A percentile compares a stretch with the other conserved stretches of the same genome.
phyloP scores from a whole-genome alignment of 2,329 filamentous ascomycete species.

The Dothideomycetes sp. region DNA sequence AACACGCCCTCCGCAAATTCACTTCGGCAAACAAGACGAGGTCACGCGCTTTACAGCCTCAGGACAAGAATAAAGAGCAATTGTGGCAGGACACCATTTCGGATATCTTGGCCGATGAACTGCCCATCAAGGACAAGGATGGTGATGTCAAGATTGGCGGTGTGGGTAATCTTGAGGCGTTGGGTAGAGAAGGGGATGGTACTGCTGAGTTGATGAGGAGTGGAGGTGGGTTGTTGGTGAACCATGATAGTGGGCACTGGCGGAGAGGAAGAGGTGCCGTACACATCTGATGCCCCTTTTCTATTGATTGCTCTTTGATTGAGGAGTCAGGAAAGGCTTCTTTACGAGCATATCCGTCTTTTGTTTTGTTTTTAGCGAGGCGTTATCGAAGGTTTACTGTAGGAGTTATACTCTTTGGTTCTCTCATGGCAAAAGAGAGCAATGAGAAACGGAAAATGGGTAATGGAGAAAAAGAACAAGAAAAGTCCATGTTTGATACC shows the following conservation, averaged over 20 bases:
- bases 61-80: slow-evolving; percentile 32
- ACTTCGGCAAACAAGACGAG: slow-evolving; percentile 30
- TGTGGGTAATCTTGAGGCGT: slow-evolving; percentile 16
- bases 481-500: no score
- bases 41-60: background rate
- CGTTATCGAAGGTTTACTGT: no score
- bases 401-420: no score
- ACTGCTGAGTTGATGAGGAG: slow-evolving; percentile 24
- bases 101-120: slow-evolving; percentile 33
- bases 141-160: slow-evolving; percentile 24
- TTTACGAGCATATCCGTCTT: no score
- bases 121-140: slow-evolving; percentile 10
- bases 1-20: slow-evolving; percentile 55
- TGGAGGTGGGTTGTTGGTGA: slow-evolving; percentile 41
- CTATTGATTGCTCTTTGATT: no score
- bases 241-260: slow-evolving; percentile 53
- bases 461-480: no score
- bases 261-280: slow-evolving; percentile 32
- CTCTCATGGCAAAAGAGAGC: no score
- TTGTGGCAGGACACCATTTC: slow-evolving; percentile 50
- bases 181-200: slow-evolving; percentile 20
- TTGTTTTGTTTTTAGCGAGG: slow-evolving; percentile 32
- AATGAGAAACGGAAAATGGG: no score
- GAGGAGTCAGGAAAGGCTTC: no score
- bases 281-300: background rate